Conservation (phyloP, 169 alveolate genomes). For the Plasmodium vinckei region DNA sequence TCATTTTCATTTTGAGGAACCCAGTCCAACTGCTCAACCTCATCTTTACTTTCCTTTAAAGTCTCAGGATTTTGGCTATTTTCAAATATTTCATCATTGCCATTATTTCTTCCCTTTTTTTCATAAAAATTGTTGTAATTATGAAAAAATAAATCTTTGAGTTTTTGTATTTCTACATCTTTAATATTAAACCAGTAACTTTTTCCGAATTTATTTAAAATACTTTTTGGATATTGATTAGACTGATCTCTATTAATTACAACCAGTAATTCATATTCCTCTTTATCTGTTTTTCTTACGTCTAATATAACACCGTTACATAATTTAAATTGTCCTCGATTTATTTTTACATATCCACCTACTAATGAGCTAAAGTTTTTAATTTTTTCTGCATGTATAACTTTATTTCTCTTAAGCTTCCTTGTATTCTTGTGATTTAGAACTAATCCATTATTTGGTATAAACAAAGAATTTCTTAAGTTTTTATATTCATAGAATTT, state of each 20-base stretch:
- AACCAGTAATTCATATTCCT: slow-evolving; percentile 47
- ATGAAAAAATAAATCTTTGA: slow-evolving; percentile 63
- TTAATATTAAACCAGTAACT: slow-evolving; percentile 73
- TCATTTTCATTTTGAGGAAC: neutral
- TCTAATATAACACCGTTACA: slow-evolving; percentile 69
- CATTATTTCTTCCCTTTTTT: neutral
- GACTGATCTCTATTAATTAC: slow-evolving; percentile 56
- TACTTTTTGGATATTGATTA: slow-evolving; percentile 40
- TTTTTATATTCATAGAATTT: neutral
- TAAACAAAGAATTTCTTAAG: neutral
- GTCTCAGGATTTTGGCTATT: neutral
- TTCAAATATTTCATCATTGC: neutral
- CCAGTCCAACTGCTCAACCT: neutral
- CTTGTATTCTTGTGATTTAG: neutral
- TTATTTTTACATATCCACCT: slow-evolving; percentile 47
- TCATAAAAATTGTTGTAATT: slow-evolving; percentile 62
- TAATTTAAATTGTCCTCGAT: slow-evolving; percentile 28
- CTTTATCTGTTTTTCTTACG: slow-evolving; percentile 31
- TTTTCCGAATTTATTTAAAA: slow-evolving; percentile 66
- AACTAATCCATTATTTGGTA: slow-evolving; percentile 11
- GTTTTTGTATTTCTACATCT: slow-evolving; percentile 36
- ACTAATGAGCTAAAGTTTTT: slow-evolving; percentile 9
- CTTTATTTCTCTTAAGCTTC: neutral
- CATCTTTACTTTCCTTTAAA: slow-evolving; percentile 4
- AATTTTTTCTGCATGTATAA: slow-evolving; percentile 11